Conservation (phyloP, 2,329 filamentous ascomycete species). For the Neoarthrinium moseri region DNA sequence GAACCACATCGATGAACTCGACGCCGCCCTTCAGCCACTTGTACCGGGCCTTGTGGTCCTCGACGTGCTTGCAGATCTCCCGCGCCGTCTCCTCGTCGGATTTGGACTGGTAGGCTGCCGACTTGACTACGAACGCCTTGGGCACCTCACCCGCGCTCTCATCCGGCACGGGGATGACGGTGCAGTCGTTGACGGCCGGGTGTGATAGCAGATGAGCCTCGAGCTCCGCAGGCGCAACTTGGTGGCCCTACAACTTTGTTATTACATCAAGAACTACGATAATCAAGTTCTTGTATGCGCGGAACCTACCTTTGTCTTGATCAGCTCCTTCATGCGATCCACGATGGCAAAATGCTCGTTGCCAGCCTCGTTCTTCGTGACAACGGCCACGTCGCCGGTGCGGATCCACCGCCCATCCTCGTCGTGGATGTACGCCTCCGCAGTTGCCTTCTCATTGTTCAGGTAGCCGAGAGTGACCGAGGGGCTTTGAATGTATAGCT, state of each 20-base stretch:
- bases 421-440: constrained; percentile 70
- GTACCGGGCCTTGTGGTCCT: constrained; percentile 55
- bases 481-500: constrained; percentile 76
- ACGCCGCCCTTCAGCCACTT: constrained; percentile 56
- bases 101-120: constrained; percentile 30
- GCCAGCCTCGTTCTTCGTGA: constrained; percentile 62
- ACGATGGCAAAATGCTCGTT: constrained; percentile 83
- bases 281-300: neutral
- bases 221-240: constrained; percentile 82
- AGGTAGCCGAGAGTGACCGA: constrained; percentile 80
- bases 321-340: constrained; percentile 62
- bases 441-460: constrained; percentile 80
- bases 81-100: constrained; percentile 36
- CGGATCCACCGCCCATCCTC: constrained; percentile 74
- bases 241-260: too few relatives aligned
- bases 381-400: constrained; percentile 81
- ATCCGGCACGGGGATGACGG: constrained; percentile 72
- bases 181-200: constrained; percentile 71
- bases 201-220: constrained; percentile 78
- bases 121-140: constrained; percentile 65
- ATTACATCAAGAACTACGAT: too few relatives aligned
- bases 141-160: constrained; percentile 63
- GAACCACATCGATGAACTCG: constrained; percentile 56
- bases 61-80: constrained; percentile 52
- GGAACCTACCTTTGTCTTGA: constrained; percentile 46